Evolutionary conservation across 148 eudicot genomes (phyloP).

Genomic region (Nepenthes mirabilis): DNA sequence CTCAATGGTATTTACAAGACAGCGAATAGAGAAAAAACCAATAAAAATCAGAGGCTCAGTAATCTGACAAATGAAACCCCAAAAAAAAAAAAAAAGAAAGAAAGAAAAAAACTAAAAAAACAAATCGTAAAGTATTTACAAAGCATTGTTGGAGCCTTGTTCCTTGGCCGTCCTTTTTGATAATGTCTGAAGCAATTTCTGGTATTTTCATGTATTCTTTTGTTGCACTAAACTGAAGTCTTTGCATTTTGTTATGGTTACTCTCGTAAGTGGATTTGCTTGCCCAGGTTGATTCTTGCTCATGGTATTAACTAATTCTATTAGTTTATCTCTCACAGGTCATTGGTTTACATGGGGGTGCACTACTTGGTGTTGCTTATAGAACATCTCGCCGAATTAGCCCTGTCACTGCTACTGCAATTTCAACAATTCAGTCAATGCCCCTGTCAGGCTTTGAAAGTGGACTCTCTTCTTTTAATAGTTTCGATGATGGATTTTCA

Average conservation of each 20-base stretch:
- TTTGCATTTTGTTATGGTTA: too few relatives aligned
- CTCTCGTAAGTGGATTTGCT: too few relatives aligned
- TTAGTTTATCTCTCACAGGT: conserved; percentile 20
- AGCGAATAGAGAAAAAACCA: not conserved
- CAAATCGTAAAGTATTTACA: too few relatives aligned
- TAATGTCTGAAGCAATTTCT: too few relatives aligned
- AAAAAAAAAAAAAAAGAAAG: too few relatives aligned
- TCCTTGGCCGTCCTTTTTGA: too few relatives aligned
- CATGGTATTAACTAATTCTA: conserved; percentile 1
- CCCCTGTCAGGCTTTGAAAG: conserved; percentile 74
- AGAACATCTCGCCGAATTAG: conserved; percentile 74
- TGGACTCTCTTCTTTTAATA: conserved; percentile 62
- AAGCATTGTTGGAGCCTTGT: too few relatives aligned
- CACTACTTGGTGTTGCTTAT: conserved; percentile 86
- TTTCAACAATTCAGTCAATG: conserved; percentile 80
- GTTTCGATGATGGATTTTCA: conserved; percentile 59
- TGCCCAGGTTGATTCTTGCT: not conserved
- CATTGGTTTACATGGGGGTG: conserved; percentile 85
- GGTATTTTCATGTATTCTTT: too few relatives aligned
- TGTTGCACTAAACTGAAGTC: too few relatives aligned
- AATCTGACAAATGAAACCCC: not conserved
- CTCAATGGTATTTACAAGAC: too few relatives aligned
- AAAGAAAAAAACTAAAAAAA: too few relatives aligned
- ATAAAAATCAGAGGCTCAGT: not conserved
- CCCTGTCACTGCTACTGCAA: conserved; percentile 75